phyloP scores from a whole-genome alignment of 2,329 filamentous ascomycete genomes.

The Zarea fungicola region DNA sequence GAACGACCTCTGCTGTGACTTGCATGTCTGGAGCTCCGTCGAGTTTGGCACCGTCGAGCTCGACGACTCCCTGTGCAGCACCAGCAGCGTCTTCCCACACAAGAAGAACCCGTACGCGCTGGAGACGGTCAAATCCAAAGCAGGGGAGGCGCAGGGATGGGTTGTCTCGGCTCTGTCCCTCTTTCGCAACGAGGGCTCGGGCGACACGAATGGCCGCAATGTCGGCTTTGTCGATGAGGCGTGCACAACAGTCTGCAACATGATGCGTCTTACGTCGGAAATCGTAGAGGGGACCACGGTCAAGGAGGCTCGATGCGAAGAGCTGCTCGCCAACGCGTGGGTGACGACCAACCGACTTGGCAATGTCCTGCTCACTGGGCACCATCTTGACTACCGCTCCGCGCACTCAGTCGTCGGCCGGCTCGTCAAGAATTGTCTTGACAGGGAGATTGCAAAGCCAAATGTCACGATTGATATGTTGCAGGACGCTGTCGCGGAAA shows the following conservation, averaged over 20 bases:
- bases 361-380: background rate
- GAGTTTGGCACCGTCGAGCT: constrained; percentile 13
- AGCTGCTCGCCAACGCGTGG: constrained; percentile 1
- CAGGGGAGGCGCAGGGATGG: constrained; percentile 14
- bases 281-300: background rate
- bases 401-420: constrained; percentile 3
- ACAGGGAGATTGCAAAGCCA: background rate
- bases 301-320: background rate
- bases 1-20: constrained; percentile 12
- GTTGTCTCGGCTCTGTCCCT: constrained; percentile 1
- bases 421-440: constrained; percentile 5
- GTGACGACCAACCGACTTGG: constrained; percentile 8
- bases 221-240: background rate
- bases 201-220: constrained; percentile 8
- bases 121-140: constrained; percentile 14
- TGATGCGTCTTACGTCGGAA: constrained; percentile 1
- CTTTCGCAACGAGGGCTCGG: constrained; percentile 8
- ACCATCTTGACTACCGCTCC: constrained; percentile 1
- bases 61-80: constrained; percentile 10
- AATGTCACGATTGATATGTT: constrained; percentile 4
- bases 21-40: constrained; percentile 13
- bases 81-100: constrained; percentile 16
- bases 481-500: constrained; percentile 10
- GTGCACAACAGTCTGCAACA: background rate
- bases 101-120: constrained; percentile 15